Evolutionary conservation across 768 basidiomycete genomes (phyloP).

Genomic region (Melanogaster broomeanus): DNA sequence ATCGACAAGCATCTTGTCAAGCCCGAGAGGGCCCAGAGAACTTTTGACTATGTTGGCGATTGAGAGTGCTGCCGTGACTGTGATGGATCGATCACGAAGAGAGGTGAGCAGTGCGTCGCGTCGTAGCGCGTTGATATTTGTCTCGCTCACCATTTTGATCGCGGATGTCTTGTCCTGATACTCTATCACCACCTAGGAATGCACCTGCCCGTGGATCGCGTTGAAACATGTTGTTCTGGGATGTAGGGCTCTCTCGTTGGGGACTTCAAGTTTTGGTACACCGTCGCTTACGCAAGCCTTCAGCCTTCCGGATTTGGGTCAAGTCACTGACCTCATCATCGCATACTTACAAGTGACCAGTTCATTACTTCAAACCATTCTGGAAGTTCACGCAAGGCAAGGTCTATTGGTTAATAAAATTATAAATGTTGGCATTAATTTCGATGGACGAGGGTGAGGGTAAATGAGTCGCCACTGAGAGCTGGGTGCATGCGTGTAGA

Average conservation of each 20-base stretch:
- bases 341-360: no score
- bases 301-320: background rate
- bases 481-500: no score
- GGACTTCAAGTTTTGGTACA: background rate
- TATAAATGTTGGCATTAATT: no score
- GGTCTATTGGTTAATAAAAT: no score
- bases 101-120: background rate
- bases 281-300: slow-evolving; percentile 24
- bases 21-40: slow-evolving; percentile 90
- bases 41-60: slow-evolving; percentile 98
- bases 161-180: slow-evolving; percentile 93
- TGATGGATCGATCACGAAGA: slow-evolving; percentile 5
- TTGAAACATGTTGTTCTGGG: slow-evolving; percentile 65
- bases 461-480: no score
- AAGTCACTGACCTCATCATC: no score
- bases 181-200: slow-evolving; percentile 91
- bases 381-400: no score
- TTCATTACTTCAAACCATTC: no score
- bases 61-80: slow-evolving; percentile 93
- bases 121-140: background rate
- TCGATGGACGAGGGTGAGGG: no score
- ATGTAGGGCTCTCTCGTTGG: background rate
- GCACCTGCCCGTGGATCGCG: slow-evolving; percentile 90
- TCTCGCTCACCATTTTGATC: slow-evolving; percentile 86
- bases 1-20: slow-evolving; percentile 97